These are phyloP conservation scores for Poronia punctata DNA, from an alignment of 495 filamentous ascomycete genomes.

Conservation along the genomic window DNA sequence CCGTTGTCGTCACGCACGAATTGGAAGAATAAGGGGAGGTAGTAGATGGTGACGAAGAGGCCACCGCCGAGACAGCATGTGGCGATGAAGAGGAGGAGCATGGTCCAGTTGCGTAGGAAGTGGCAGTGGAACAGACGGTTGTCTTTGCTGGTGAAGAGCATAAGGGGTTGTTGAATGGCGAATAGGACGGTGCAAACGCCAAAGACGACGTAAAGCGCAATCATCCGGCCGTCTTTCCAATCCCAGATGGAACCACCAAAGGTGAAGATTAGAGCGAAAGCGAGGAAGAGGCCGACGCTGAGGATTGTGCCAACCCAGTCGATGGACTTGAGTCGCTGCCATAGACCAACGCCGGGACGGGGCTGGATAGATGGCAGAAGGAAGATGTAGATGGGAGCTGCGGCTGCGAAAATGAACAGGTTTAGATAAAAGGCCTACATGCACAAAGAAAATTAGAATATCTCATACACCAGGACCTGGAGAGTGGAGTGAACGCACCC, in stretches of 20 bases:
- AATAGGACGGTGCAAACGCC: constrained; percentile 43
- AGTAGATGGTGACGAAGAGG: constrained; percentile 39
- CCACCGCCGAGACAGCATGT: constrained; percentile 12
- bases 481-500: constrained; percentile 19
- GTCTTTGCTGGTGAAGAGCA: constrained; percentile 34
- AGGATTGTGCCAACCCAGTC: constrained; percentile 35
- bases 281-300: constrained; percentile 29
- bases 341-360: constrained; percentile 19
- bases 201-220: constrained; percentile 42
- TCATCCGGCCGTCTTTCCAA: constrained; percentile 41
- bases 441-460: constrained; percentile 11
- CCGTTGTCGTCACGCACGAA: constrained; percentile 32
- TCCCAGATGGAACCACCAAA: constrained; percentile 41
- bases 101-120: constrained; percentile 14
- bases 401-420: constrained; percentile 45
- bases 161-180: constrained; percentile 41
- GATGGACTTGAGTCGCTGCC: constrained; percentile 26
- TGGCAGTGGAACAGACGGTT: constrained; percentile 46
- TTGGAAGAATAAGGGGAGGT: constrained; percentile 41
- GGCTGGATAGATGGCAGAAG: constrained; percentile 42
- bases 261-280: constrained; percentile 38
- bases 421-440: constrained; percentile 60
- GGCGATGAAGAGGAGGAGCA: background rate
- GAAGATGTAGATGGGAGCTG: constrained; percentile 48
- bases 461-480: background rate